These are phyloP conservation scores for Haematococcus lacustris DNA, from an alignment of 139 green algal species.

Conservation along the genomic window DNA sequence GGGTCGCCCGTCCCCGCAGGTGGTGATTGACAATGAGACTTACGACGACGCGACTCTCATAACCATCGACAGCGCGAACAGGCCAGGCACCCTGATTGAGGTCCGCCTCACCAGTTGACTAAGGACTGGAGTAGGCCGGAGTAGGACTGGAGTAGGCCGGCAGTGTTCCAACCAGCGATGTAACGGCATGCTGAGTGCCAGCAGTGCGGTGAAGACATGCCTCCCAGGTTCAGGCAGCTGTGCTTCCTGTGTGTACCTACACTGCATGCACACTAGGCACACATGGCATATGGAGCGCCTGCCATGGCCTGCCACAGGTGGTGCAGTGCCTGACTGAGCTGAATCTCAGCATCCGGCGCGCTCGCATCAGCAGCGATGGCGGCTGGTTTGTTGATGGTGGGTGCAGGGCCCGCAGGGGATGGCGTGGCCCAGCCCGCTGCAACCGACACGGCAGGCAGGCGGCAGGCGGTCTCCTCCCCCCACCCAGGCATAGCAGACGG, in stretches of 20 bases:
- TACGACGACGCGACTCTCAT: slow-evolving; percentile 70
- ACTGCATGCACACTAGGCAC: neutral
- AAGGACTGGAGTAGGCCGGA: neutral
- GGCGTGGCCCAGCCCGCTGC: too few species aligned
- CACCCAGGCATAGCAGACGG: too few species aligned
- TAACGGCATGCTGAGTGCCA: neutral
- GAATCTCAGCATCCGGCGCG: slow-evolving; percentile 70
- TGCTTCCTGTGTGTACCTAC: neutral
- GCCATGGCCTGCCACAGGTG: slow-evolving; percentile 49
- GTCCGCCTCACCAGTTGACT: slow-evolving; percentile 16
- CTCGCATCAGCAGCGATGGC: slow-evolving; percentile 83
- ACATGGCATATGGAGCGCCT: neutral
- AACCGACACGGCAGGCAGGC: too few species aligned
- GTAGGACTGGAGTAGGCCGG: neutral
- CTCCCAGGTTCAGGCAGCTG: neutral
- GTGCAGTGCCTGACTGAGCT: slow-evolving; percentile 95
- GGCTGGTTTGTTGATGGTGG: slow-evolving; percentile 96
- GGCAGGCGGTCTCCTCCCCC: too few species aligned
- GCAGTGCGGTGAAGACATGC: neutral
- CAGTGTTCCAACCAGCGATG: neutral
- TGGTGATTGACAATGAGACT: slow-evolving; percentile 72
- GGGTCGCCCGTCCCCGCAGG: too few species aligned
- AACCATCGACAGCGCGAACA: slow-evolving; percentile 88
- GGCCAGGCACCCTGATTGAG: slow-evolving; percentile 91
- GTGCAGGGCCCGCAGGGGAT: slow-evolving; percentile 10